phyloP scores from a whole-genome alignment of 2,329 filamentous ascomycete genomes.

The Beauveria sp. region DNA sequence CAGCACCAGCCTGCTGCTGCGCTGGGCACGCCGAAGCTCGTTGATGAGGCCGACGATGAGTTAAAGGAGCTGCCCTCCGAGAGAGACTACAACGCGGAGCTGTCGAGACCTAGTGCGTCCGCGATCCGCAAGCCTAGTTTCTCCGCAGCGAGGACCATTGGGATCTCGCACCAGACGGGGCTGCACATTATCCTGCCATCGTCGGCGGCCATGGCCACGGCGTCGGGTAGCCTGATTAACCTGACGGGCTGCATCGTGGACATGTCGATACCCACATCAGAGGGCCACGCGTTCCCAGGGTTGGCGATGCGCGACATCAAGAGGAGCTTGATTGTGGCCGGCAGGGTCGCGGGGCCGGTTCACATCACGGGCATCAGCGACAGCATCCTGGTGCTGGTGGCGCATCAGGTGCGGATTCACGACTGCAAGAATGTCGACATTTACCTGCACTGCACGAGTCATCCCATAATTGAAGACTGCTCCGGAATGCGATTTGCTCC shows the following conservation, averaged over 20 bases:
- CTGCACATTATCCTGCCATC: slow-evolving; percentile 71
- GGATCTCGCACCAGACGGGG: slow-evolving; percentile 59
- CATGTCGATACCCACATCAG: slow-evolving; percentile 58
- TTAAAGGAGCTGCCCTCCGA: slow-evolving; percentile 6
- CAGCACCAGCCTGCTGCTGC: slow-evolving; percentile 13
- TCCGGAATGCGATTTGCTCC: slow-evolving; percentile 69
- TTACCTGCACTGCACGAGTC: slow-evolving; percentile 73
- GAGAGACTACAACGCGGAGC: slow-evolving; percentile 50
- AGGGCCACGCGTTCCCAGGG: slow-evolving; percentile 60
- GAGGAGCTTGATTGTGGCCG: slow-evolving; percentile 67
- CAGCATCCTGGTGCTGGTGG: slow-evolving; percentile 69
- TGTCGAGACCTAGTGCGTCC: slow-evolving; percentile 32
- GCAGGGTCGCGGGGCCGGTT: slow-evolving; percentile 68
- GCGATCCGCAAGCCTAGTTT: slow-evolving; percentile 55
- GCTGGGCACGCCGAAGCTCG: neutral
- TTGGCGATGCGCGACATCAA: slow-evolving; percentile 60
- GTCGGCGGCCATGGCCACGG: slow-evolving; percentile 61
- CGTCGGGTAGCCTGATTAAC: slow-evolving; percentile 65
- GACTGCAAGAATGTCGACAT: slow-evolving; percentile 74
- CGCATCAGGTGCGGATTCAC: slow-evolving; percentile 89
- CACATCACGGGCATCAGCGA: slow-evolving; percentile 72
- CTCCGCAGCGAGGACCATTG: slow-evolving; percentile 51
- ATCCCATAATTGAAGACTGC: slow-evolving; percentile 93
- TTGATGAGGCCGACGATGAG: slow-evolving; percentile 19
- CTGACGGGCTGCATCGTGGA: slow-evolving; percentile 69